Percentiles rank a stretch among this genome's conserved stretches.
These are phyloP conservation scores for Inga leiocalycina DNA, from an alignment of 306 rosid species.

Conservation along the genomic window DNA sequence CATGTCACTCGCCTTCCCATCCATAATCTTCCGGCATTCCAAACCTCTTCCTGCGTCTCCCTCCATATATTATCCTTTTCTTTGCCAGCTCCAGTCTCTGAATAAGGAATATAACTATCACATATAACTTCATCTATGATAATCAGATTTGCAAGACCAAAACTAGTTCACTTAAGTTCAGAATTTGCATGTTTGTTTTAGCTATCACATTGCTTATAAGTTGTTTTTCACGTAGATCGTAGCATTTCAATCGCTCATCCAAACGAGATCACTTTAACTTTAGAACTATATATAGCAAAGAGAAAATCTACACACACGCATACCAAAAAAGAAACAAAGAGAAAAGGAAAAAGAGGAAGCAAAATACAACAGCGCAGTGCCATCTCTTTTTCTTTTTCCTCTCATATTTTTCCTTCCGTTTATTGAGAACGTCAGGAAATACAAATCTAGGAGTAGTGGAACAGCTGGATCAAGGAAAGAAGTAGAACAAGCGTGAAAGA, in stretches of 20 bases:
- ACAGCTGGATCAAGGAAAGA: not conserved
- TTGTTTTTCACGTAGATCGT: too few relatives aligned
- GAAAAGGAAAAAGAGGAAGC: not conserved
- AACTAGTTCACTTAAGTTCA: not conserved
- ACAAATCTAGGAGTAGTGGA: not conserved
- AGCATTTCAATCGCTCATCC: too few relatives aligned
- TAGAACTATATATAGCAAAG: not conserved
- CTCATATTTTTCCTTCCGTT: not conserved
- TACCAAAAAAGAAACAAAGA: not conserved
- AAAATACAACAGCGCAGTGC: not conserved
- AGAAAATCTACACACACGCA: not conserved
- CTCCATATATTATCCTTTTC: slow-evolving; percentile 82
- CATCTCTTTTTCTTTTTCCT: not conserved
- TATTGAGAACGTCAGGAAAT: slow-evolving; percentile 1
- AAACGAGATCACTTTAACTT: slow-evolving; percentile 19
- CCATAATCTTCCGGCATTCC: slow-evolving; percentile 98
- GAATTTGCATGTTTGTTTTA: too few relatives aligned
- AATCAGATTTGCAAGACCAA: slow-evolving; percentile 25
- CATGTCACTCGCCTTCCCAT: slow-evolving; percentile 91
- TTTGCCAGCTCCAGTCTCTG: slow-evolving; percentile 90
- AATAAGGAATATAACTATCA: slow-evolving; percentile 22
- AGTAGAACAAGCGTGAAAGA: not conserved
- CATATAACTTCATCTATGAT: not conserved
- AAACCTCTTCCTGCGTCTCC: slow-evolving; percentile 91
- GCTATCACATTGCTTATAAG: too few relatives aligned